A percentile compares a stretch with the other conserved stretches of the same genome.
Evolutionary conservation across 805 yeast genomes (phyloP).

Genomic region (Spathaspora hagerdaliae): DNA sequence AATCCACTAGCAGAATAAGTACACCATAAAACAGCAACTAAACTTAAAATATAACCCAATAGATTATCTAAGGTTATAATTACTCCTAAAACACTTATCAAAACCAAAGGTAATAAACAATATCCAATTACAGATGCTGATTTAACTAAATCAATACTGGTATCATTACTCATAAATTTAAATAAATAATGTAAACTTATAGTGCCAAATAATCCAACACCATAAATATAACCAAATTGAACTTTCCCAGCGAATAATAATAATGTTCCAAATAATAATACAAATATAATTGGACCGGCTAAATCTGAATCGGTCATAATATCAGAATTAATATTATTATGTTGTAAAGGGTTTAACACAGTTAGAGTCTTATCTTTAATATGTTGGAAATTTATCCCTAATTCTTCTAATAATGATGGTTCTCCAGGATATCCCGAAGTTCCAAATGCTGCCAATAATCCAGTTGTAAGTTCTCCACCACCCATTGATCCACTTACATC

Average conservation of each 20-base stretch:
- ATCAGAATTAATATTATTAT: conserved; percentile 59
- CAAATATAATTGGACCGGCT: conserved; percentile 92
- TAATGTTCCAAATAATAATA: conserved; percentile 79
- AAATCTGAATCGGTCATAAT: conserved; percentile 83
- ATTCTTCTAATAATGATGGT: conserved; percentile 85
- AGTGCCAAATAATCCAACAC: conserved; percentile 91
- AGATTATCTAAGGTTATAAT: conserved; percentile 64
- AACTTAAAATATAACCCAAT: conserved; percentile 67
- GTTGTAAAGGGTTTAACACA: conserved; percentile 70
- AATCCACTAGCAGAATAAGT: conserved; percentile 92
- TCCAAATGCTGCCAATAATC: conserved; percentile 87
- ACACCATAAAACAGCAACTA: conserved; percentile 78
- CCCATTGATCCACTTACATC: conserved; percentile 43
- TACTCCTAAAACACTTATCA: conserved; percentile 69
- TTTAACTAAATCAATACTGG: conserved; percentile 53
- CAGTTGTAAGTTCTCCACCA: conserved; percentile 54
- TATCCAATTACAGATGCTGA: conserved; percentile 93
- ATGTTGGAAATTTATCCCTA: conserved; percentile 89
- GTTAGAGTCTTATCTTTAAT: conserved; percentile 80
- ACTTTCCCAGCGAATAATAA: conserved; percentile 85
- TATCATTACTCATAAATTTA: conserved; percentile 75
- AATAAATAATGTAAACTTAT: conserved; percentile 78
- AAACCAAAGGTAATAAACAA: conserved; percentile 85
- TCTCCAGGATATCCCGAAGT: conserved; percentile 94
- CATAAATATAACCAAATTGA: conserved; percentile 95